Percentiles rank a stretch among this genome's conserved stretches.
phyloP scores from a whole-genome alignment of 139 green algal genomes.

The Chlorella ohadii region DNA sequence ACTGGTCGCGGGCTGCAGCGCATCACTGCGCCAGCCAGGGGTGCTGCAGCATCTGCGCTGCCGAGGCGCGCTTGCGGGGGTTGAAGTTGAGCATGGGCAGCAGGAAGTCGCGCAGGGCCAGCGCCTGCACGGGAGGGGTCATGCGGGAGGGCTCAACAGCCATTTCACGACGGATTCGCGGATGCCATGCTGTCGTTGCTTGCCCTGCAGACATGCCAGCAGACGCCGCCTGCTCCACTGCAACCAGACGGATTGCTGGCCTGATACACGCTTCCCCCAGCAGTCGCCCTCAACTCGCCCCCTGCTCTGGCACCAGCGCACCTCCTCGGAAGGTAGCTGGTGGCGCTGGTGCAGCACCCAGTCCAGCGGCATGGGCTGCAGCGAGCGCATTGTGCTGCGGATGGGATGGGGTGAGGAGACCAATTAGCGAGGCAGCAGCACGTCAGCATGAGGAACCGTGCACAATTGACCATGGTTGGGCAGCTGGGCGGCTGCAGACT shows the following conservation, averaged over 20 bases:
- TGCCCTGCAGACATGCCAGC: too few species aligned
- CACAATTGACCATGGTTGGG: too few species aligned
- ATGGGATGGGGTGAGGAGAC: too few species aligned
- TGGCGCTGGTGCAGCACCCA: conserved; percentile 96
- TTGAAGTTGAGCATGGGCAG: conserved; percentile 92
- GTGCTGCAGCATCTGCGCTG: conserved; percentile 86
- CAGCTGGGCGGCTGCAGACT: too few species aligned
- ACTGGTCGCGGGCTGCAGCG: too few species aligned
- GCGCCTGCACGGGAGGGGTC: conserved; percentile 60
- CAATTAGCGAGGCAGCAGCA: too few species aligned
- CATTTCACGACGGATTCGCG: too few species aligned
- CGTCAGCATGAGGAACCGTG: too few species aligned
- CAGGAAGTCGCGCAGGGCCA: conserved; percentile 86
- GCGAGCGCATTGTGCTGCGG: conserved; percentile 69
- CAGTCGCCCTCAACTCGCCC: too few species aligned
- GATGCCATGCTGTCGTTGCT: not conserved
- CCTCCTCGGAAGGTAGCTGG: conserved; percentile 80
- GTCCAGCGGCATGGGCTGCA: conserved; percentile 87
- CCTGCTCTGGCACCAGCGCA: conserved; percentile 52
- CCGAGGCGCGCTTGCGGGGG: conserved; percentile 85
- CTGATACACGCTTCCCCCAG: too few species aligned
- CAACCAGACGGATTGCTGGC: not conserved
- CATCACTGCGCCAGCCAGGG: conserved; percentile 79
- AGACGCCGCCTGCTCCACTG: not conserved
- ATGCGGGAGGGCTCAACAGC: not conserved